These are phyloP conservation scores for Linnemannia schmuckeri DNA, from an alignment of 192 early-diverging fungal species.

Conservation along the genomic window DNA sequence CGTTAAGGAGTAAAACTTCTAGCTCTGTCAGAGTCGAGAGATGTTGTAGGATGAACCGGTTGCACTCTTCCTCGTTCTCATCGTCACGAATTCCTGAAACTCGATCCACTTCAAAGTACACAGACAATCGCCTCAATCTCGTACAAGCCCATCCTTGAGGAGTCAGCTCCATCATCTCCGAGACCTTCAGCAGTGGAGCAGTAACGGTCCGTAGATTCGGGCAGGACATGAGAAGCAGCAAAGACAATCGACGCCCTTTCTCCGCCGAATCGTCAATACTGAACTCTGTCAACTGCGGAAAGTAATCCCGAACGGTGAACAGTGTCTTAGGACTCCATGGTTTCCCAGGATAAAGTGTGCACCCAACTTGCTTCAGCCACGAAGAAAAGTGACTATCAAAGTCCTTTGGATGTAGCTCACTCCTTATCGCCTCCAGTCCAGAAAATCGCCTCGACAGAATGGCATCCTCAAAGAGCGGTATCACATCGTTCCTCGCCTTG, in stretches of 20 bases:
- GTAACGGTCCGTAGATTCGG: background rate
- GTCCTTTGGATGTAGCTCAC: background rate
- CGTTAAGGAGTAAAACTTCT: background rate
- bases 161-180: background rate
- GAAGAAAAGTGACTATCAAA: background rate
- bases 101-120: background rate
- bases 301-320: background rate
- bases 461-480: background rate
- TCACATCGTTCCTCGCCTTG: background rate
- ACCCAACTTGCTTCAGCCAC: background rate
- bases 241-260: background rate
- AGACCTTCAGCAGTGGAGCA: background rate
- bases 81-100: background rate
- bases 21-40: background rate
- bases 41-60: background rate
- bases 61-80: background rate
- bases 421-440: background rate
- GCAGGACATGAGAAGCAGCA: constrained; percentile 1
- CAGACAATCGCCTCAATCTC: background rate
- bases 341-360: background rate
- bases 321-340: background rate
- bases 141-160: background rate
- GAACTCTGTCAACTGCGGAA: background rate
- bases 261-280: background rate
- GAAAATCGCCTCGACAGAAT: background rate